These are phyloP conservation scores for Talaromyces sp. DNA, from an alignment of 2,329 filamentous ascomycete genomes.

Conservation along the genomic window DNA sequence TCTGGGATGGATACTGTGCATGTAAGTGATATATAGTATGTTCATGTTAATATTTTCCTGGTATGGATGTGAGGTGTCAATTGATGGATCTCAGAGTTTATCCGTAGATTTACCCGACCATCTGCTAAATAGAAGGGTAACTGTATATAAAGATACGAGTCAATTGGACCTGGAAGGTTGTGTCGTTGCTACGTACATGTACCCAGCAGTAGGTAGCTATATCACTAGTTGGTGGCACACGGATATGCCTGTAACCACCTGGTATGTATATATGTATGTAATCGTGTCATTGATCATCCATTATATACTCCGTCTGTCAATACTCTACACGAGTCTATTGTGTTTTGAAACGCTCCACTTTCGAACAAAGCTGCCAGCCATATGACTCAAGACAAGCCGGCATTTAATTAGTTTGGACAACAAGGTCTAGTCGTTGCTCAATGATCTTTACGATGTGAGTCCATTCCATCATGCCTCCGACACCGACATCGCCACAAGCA, in stretches of 20 bases:
- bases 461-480: conserved; percentile 83
- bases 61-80: too few species aligned
- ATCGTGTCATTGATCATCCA: background rate
- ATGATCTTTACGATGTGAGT: conserved; percentile 67
- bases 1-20: too few species aligned
- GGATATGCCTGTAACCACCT: too few species aligned
- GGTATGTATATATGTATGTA: background rate
- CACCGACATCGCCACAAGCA: conserved; percentile 80
- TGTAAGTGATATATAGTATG: too few species aligned
- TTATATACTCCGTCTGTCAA: background rate
- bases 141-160: background rate
- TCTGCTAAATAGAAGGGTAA: background rate
- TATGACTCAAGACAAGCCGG: background rate
- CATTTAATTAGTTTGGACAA: background rate
- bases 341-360: background rate
- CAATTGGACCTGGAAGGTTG: too few species aligned
- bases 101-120: background rate
- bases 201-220: too few species aligned
- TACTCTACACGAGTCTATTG: background rate
- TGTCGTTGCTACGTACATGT: too few species aligned
- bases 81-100: background rate
- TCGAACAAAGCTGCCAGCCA: background rate
- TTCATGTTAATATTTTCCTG: too few species aligned
- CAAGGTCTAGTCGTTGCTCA: conserved; percentile 43
- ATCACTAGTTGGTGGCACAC: too few species aligned